Evolutionary conservation across 306 rosid genomes (phyloP).

Genomic region (Prinsepia uniflora): DNA sequence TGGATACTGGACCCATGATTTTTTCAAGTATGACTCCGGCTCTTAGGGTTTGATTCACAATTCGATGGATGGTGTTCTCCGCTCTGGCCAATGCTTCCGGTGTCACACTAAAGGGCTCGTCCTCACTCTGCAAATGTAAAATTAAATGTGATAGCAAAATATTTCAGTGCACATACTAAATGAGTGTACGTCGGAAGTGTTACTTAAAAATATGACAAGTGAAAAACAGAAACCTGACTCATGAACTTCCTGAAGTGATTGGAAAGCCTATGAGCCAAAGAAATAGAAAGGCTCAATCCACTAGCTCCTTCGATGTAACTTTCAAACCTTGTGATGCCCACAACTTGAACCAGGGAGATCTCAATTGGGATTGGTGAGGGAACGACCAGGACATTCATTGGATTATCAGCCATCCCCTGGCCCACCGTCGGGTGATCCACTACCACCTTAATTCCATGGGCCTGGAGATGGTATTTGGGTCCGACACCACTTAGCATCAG

Average conservation of each 20-base stretch:
- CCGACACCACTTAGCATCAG: slow-evolving; percentile 75
- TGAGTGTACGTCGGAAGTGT: too few species aligned
- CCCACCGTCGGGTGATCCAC: slow-evolving; percentile 63
- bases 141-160: neutral
- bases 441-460: slow-evolving; percentile 48
- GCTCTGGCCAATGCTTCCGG: slow-evolving; percentile 22
- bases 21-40: slow-evolving; percentile 71
- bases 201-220: neutral
- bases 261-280: slow-evolving; percentile 39
- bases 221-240: slow-evolving; percentile 41
- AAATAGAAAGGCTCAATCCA: slow-evolving; percentile 42
- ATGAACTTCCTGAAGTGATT: slow-evolving; percentile 23
- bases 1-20: slow-evolving; percentile 55
- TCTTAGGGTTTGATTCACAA: slow-evolving; percentile 29
- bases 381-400: slow-evolving; percentile 49
- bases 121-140: slow-evolving; percentile 36
- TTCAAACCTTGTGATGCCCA: slow-evolving; percentile 56
- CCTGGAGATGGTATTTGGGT: slow-evolving; percentile 52
- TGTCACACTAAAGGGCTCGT: slow-evolving; percentile 21
- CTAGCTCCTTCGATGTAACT: slow-evolving; percentile 57
- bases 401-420: slow-evolving; percentile 74
- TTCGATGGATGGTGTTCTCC: slow-evolving; percentile 23
- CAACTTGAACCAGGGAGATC: slow-evolving; percentile 55
- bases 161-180: neutral
- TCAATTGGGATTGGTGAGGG: slow-evolving; percentile 78